Base-by-base conservation (phyloP, 1,139 yeast species). In the Taphrina pruni region DNA sequence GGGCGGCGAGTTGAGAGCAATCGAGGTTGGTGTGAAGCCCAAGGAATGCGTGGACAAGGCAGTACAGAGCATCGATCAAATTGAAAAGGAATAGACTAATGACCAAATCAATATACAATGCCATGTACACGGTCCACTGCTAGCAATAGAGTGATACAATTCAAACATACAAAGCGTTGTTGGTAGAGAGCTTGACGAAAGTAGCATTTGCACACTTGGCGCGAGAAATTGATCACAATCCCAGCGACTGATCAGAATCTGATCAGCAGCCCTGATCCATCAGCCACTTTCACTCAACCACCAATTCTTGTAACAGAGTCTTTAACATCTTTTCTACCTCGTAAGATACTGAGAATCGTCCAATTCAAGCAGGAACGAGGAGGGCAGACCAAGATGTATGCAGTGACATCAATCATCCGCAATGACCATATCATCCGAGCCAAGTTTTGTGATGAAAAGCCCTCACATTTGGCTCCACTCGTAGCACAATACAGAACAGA, bases 1-100 rank as follows among this genome's bases (percentile, higher is more conserved):
- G 60, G 87, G 91, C 75, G 97, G 97, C 11, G 83, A 85, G 72
- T 82, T 92, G 75, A 84, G 81, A 65, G 83, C 85, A 60, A 87
- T 86, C 74, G 85, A 86, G 73, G 81, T 90, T 70, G 87, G 85
- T 71, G 84, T 94, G 70, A 86, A 91, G 67, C 97, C 98, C 2
- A 96, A 88, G 75, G 86, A 81, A 20, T 89, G 96, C 79, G 83
- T 88, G 74, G 81, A 79, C 60, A 83, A 85, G 55, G 93, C 94
- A n/a, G 56, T 65, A 38, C 32, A 56, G 69, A 65, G 51, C 57
- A 56, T 65, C 20, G 60, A 38, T 26, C n/a, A 43, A 36, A 54
- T 62, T 36, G 65, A 56, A 39, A 14, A 54, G 20, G 43, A 54
- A 43, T 35, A 20, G 17, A 20, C 20, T 17, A 7, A 12, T 17